Base-by-base conservation (phyloP, 2,329 filamentous ascomycete genomes). In the Daldinia eschscholtzii region DNA sequence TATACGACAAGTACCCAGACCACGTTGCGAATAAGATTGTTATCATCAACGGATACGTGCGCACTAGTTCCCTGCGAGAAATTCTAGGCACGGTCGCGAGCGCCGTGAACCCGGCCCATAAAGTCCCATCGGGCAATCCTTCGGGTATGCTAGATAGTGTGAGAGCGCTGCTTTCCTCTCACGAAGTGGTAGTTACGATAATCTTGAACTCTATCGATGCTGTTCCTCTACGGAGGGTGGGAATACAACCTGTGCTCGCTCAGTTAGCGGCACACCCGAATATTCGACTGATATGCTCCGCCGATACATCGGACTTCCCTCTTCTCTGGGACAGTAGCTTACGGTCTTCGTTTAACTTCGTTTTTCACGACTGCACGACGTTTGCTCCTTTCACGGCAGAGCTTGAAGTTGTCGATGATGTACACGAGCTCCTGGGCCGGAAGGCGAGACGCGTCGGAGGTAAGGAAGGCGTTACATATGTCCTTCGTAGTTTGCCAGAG, bases 341-440 rank as follows among this genome's bases (percentile, higher is more conserved):
- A n/a, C 91, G 92, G 53, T 91, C 93, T 15, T 88, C 92, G 30
- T 93, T 94, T 80, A 92, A 92, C 78, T 94, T 98, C 73, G 83
- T 93, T 30, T 98, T 97, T 80, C 96, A 99, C 82, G 94, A 99
- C 81, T 92, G 92, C 75, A 98, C 96, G 0, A 98, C 96, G 0
- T 98, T 97, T 77, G 85, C 88, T 0, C 86, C 93, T 0, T 93
- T 92, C 74, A 84, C 86, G 10, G 85, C 87, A 2, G 94, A 97
- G 78, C 82, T 93, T 6, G 93, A 97, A 75, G 89, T 93, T 1
- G 93, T 98, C 2, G 94, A 98, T 78, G 92, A 94, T 70, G 94
- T 98, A 13, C 93, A 97, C 78, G 91, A 93, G 75, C 86, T 98
- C 0, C 87, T 98, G 0, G 94, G 94, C 53, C 89, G 93, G 61